Evolutionary conservation across 2,329 filamentous ascomycete species (phyloP), one percentile per base, ranked within the genome.

Genomic region (Neocucurbitaria cava): DNA sequence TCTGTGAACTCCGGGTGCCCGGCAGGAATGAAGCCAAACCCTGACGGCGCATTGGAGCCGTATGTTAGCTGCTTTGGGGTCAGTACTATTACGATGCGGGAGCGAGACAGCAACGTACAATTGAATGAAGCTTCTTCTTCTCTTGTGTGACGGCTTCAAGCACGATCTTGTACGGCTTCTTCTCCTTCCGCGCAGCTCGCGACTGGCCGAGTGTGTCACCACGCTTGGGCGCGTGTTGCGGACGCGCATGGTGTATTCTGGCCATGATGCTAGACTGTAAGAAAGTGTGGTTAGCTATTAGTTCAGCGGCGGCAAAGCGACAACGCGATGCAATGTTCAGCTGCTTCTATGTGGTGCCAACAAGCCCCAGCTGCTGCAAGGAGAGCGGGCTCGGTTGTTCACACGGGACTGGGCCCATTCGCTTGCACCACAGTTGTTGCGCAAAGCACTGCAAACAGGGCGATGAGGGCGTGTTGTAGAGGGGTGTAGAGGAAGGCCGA

Each of bases 21-120:
- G 41, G 84, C 81, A 20, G 84, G 82, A 45, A 88, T 81, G 64
- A 86, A 87, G 0, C 81, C 83, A 68, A 87, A 88, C n/a, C 85
- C 85, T 43, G 74, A 72, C 9, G 85, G 85, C 20, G 85, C 78
- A 60, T 81, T 77, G n/a, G 78, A 74, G 54, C 81, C 78, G 61
- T 85, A 85, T 18, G 82, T 82, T 39, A 84, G 79, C 85, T 87
- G 70, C 46, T 35, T 31, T 26, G 49, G 58, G 53, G 74, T 81
- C 67, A 78, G 73, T 69, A 59, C 41, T 26, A 49, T 48, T 46
- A 35, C 38, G 36, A 58, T 17, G 36, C 18, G 42, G 55, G 28
- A 26, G 39, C 42, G 21, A 42, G 38, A 48, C 33, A 60, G 49
- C 39, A 57, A 79, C 78, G 64, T 64, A 81, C 79, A 50, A 75